Base-by-base conservation (phyloP, 108 stramenopile genomes). In the Thalassiosira profunda region DNA sequence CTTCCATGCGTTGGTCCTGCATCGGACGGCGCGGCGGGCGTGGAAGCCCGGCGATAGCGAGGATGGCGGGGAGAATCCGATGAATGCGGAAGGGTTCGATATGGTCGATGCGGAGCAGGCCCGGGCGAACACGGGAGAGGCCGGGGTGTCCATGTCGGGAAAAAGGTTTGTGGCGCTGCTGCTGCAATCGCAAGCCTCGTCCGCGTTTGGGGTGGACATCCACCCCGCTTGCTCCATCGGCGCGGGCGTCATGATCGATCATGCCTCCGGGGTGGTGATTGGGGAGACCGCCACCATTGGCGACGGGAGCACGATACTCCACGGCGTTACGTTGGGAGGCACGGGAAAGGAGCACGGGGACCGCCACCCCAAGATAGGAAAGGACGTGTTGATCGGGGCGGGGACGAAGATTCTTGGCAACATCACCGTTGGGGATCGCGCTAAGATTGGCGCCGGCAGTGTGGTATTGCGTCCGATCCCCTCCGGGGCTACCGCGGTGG, bases 361-460 rank as follows among this genome's bases (percentile, higher is more conserved):
- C 47, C 67, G 90, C 9, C 90, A 91, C 58, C 90, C 90, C 9
- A 91, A 91, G 63, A 67, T 90, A 10, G 89, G 89, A 0, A 70
- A 72, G 47, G 69, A 86, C 18, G 87, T 90, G 0, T 63, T 88
- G 35, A 79, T 90, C 5, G 89, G 87, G 0, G 87, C 87, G 2
- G 85, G 85, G 2, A 71, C 85, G 2, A 79, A 75, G 33, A 76
- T 90, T 12, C 46, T 90, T 42, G 89, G 89, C 0, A 90, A 88
- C 28, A 90, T 90, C 28, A 29, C 10, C 29, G 70, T 90, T 26
- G 82, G 82, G 4, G 78, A 79, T 62, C 29, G 70, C 3, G 55
- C 77, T 17, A 82, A 85, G 55, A 73, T 85, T 57, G 84, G 84
- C 4, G 71, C 72, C 0, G 84, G 81, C 1, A 56, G 53, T 28